Evolutionary conservation across 371 early-diverging fungal species (phyloP), one percentile per base, ranked within the genome.

Genomic region (Syncephalastrum monosporum): DNA sequence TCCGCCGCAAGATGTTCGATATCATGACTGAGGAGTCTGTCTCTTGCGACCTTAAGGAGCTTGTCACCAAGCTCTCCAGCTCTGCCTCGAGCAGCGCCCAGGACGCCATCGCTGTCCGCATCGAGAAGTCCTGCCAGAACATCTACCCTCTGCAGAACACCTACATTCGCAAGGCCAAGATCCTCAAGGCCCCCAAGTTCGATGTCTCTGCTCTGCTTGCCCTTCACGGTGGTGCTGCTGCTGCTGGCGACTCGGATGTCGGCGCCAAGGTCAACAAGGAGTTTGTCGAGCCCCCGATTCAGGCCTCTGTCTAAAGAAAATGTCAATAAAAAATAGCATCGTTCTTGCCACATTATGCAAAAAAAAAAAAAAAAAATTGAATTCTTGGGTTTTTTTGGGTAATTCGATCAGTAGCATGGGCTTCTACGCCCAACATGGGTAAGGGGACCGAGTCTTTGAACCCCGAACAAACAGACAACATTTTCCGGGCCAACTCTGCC

Each of bases 1-100:
- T 99, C 84, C 95, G 99, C 84, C 96, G 99, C 90, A 97, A 98
- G 92, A 99, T 99, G 95, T 96, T 98, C 82, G 99, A 99, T 73
- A 91, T 99, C 82, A 93, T 99, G 83, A 87, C 82, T 68, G 85
- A 89, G 60, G 97, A 99, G 84, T 86, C 96, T 48, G 59, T 86
- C 63, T 79, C 87, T 41, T 89, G 92, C 84, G 97, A 97, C 79
- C 84, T 99, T 71, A 94, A 96, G 87, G 96, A 95, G 74, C 84
- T 99, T 47, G 92, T 99, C 75, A 87, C 87, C 79, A 99, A 99
- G 93, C 87, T 99, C 53, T 84, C 89, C 76, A 79, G 87, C 58
- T 73, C 77, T 66, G 77, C 80, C 47, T 75, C 75, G 56, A 62
- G 61, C 49, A 60, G 67, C 25, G 77, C 80, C 52, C 80, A 80